phyloP scores from a whole-genome alignment of 2,329 filamentous ascomycete genomes.

The Tolypocladium capitatum region DNA sequence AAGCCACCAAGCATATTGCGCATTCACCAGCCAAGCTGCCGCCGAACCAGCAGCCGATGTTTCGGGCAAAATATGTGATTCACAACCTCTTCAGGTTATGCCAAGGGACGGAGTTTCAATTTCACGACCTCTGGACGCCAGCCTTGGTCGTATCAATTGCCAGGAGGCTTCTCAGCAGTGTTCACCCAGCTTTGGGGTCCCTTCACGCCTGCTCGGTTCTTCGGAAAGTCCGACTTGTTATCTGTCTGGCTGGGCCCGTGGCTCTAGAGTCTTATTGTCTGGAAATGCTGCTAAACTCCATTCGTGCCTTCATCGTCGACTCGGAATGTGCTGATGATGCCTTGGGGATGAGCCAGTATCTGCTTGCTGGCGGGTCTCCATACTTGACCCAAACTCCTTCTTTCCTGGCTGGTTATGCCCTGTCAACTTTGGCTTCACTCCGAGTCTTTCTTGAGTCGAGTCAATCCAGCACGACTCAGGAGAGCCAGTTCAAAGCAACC shows the following conservation, averaged over 20 bases:
- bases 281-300: constrained; percentile 76
- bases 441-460: constrained; percentile 61
- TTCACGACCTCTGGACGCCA: constrained; percentile 59
- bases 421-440: constrained; percentile 70
- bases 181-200: constrained; percentile 73
- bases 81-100: constrained; percentile 70
- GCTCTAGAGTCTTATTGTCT: constrained; percentile 71
- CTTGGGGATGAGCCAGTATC: constrained; percentile 73
- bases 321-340: constrained; percentile 83
- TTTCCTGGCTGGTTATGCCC: constrained; percentile 67
- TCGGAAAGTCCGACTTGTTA: constrained; percentile 69
- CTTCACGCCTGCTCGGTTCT: constrained; percentile 78
- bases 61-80: constrained; percentile 63
- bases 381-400: constrained; percentile 55
- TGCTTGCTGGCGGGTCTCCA: constrained; percentile 53
- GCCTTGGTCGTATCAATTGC: constrained; percentile 61
- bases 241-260: constrained; percentile 61
- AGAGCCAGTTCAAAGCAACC: constrained; percentile 67
- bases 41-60: constrained; percentile 74
- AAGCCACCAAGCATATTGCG: constrained; percentile 55
- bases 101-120: constrained; percentile 52
- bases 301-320: constrained; percentile 68
- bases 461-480: constrained; percentile 70
- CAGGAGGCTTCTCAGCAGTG: constrained; percentile 64
- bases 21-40: constrained; percentile 54